phyloP scores from a whole-genome alignment of 2,329 filamentous ascomycete species.

The Fusarium sp. region DNA sequence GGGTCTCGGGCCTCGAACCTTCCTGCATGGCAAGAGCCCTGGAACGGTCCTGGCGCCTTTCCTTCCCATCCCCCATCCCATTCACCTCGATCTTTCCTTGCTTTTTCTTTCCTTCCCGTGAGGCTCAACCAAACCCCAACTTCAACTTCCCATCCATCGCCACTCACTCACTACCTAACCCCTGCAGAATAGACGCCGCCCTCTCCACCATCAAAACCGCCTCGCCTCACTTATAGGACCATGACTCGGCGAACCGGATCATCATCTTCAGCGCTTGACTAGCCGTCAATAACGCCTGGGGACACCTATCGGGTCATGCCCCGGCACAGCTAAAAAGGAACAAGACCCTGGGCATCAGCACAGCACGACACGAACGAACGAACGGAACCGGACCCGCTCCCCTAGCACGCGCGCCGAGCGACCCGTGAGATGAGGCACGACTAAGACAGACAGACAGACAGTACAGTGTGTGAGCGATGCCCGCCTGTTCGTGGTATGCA shows the following conservation, averaged over 20 bases:
- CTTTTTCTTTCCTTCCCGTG: slow-evolving; percentile 1
- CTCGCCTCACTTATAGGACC: slow-evolving; percentile 35
- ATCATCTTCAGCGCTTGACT: slow-evolving; percentile 12
- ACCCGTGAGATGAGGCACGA: slow-evolving; percentile 5
- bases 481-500: slow-evolving; percentile 1
- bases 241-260: slow-evolving; percentile 33
- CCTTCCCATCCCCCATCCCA: neutral
- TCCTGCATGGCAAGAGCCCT: slow-evolving; percentile 10
- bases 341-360: neutral
- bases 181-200: slow-evolving; percentile 8
- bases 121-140: slow-evolving; percentile 12
- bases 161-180: neutral
- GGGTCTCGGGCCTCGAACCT: neutral
- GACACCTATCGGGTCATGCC: slow-evolving; percentile 15
- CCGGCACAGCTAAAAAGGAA: slow-evolving; percentile 3
- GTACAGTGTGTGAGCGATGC: no score
- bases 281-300: slow-evolving; percentile 3
- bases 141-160: neutral
- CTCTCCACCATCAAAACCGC: slow-evolving; percentile 17
- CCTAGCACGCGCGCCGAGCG: neutral
- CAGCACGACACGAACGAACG: neutral
- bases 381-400: slow-evolving; percentile 2
- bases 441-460: no score
- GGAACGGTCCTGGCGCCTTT: slow-evolving; percentile 19
- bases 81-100: neutral